Evolutionary conservation across 805 yeast genomes (phyloP).

Genomic region (Candida chauliodis): DNA sequence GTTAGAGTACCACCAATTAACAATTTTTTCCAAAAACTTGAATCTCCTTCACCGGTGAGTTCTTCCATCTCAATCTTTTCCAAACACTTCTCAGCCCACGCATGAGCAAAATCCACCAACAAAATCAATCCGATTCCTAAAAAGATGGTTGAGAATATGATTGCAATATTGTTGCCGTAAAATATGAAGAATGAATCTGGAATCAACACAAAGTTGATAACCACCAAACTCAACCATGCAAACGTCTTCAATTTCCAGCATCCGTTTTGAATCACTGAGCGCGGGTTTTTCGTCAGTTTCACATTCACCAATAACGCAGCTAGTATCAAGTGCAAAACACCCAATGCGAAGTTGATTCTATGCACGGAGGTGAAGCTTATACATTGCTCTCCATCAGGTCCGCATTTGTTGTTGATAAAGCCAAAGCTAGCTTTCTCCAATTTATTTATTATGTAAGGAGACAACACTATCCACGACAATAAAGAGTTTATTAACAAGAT

Average conservation of each 20-base stretch:
- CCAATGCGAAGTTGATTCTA: conserved; percentile 83
- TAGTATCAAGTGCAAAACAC: conserved; percentile 67
- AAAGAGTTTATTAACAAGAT: conserved; percentile 74
- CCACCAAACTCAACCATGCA: conserved; percentile 53
- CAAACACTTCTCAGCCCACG: conserved; percentile 96
- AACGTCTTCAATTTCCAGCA: conserved; percentile 80
- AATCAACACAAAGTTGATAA: conserved; percentile 61
- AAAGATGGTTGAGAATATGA: conserved; percentile 78
- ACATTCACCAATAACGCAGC: conserved; percentile 71
- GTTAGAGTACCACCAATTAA: conserved; percentile 81
- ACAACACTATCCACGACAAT: conserved; percentile 87
- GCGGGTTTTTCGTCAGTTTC: conserved; percentile 69
- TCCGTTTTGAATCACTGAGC: conserved; percentile 86
- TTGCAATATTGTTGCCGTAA: conserved; percentile 90
- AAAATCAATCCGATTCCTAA: conserved; percentile 85
- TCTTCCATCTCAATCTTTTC: conserved; percentile 83
- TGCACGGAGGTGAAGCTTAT: conserved; percentile 92
- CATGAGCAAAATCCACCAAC: conserved; percentile 94
- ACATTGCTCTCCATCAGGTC: conserved; percentile 69
- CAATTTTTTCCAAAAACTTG: conserved; percentile 72
- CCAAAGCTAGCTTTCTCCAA: conserved; percentile 72
- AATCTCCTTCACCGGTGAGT: conserved; percentile 46
- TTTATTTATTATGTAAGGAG: conserved; percentile 72
- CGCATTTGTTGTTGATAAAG: conserved; percentile 67
- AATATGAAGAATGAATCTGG: conserved; percentile 84